Evolutionary conservation across 768 basidiomycete genomes (phyloP).

Genomic region (Pleurotus djamor): DNA sequence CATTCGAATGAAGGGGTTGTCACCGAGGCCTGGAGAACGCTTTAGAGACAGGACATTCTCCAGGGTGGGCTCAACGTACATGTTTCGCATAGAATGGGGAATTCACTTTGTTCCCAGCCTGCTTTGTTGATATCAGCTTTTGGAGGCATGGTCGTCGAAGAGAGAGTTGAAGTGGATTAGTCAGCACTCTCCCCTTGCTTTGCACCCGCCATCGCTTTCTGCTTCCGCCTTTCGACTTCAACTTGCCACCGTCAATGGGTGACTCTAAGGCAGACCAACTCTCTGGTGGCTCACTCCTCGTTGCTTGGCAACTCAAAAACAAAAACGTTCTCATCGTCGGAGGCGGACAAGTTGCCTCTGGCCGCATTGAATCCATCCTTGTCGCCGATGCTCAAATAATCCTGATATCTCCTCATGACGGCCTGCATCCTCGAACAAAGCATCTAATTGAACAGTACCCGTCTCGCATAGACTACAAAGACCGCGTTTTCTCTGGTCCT

Average conservation of each 20-base stretch:
- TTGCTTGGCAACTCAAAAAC: slow-evolving; percentile 90
- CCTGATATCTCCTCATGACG: slow-evolving; percentile 67
- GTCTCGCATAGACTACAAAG: slow-evolving; percentile 63
- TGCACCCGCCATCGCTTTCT: neutral
- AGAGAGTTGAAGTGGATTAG: neutral
- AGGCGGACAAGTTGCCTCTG: slow-evolving; percentile 89
- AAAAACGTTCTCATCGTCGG: slow-evolving; percentile 90
- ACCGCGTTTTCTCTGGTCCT: slow-evolving; percentile 63
- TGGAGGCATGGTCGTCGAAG: slow-evolving; percentile 49
- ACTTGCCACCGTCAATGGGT: slow-evolving; percentile 10
- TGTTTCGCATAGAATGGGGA: slow-evolving; percentile 92
- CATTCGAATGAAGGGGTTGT: slow-evolving; percentile 94
- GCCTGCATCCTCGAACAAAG: slow-evolving; percentile 62
- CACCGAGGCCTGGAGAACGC: slow-evolving; percentile 63
- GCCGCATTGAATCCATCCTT: slow-evolving; percentile 85
- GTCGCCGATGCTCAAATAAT: slow-evolving; percentile 76
- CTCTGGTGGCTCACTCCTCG: slow-evolving; percentile 74
- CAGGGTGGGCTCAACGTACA: slow-evolving; percentile 44
- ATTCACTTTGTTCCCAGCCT: slow-evolving; percentile 92
- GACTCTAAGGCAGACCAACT: slow-evolving; percentile 18
- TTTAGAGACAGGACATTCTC: neutral
- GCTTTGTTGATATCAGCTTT: slow-evolving; percentile 96
- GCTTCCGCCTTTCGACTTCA: neutral
- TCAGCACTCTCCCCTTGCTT: neutral
- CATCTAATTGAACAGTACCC: slow-evolving; percentile 45